Percentiles rank a stretch among this genome's conserved stretches.
phyloP scores from a whole-genome alignment of 768 basidiomycete species.

The Kwoniella sp. region DNA sequence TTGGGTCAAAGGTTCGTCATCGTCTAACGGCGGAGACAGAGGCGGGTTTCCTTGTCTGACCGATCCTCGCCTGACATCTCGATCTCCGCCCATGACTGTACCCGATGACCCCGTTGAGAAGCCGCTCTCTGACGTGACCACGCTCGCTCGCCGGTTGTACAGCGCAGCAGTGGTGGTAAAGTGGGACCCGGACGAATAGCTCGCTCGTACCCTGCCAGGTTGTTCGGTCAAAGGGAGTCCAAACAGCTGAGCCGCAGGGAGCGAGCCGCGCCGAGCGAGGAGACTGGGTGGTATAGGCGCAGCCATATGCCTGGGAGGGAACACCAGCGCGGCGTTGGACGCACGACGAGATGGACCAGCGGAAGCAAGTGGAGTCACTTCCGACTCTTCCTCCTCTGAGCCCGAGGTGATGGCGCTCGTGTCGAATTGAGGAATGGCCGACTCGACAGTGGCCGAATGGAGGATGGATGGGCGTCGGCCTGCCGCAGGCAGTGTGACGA shows the following conservation, averaged over 20 bases:
- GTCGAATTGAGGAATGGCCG: slow-evolving; percentile 8
- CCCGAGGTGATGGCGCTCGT: too few species aligned
- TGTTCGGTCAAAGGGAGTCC: slow-evolving; percentile 13
- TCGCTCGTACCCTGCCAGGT: slow-evolving; percentile 3
- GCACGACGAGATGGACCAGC: slow-evolving; percentile 14
- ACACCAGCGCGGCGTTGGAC: slow-evolving; percentile 25
- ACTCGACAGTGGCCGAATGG: slow-evolving; percentile 24
- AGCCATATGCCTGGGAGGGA: slow-evolving; percentile 21
- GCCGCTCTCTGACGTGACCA: slow-evolving; percentile 16
- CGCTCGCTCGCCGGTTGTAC: slow-evolving; percentile 27
- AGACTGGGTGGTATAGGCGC: slow-evolving; percentile 34
- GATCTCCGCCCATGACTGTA: slow-evolving; percentile 4
- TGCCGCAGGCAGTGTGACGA: slow-evolving; percentile 25
- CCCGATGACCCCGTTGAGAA: slow-evolving; percentile 9
- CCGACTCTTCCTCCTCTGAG: background rate
- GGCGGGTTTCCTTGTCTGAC: background rate
- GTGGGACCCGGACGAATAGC: slow-evolving; percentile 8
- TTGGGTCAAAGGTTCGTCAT: too few species aligned
- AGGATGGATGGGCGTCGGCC: slow-evolving; percentile 32
- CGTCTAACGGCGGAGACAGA: too few species aligned
- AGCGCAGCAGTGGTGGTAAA: slow-evolving; percentile 20
- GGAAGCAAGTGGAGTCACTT: slow-evolving; percentile 1
- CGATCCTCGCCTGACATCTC: background rate
- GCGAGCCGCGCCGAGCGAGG: slow-evolving; percentile 25
- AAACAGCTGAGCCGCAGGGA: slow-evolving; percentile 25